Percentiles rank a stretch among this genome's conserved stretches.
phyloP scores from a whole-genome alignment of 805 yeast species.

The Metschnikowia henanensis region DNA sequence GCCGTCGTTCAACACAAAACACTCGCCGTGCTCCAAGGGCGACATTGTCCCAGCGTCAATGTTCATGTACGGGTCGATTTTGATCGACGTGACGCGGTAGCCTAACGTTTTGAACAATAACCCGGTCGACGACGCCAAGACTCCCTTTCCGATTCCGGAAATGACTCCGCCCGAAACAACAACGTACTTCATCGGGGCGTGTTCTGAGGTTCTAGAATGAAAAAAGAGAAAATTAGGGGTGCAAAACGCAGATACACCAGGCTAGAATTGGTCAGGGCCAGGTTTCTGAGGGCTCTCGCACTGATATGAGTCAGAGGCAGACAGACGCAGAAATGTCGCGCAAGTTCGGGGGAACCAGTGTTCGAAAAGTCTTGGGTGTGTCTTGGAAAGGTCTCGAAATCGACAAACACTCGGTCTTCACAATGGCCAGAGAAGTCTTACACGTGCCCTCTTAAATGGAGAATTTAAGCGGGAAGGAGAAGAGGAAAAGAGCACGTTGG shows the following conservation, averaged over 20 bases:
- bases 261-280: no score
- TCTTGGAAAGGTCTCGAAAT: no score
- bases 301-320: neutral
- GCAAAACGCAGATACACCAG: no score
- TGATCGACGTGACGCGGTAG: conserved; percentile 92
- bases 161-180: conserved; percentile 99
- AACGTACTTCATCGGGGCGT: conserved; percentile 83
- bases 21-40: conserved; percentile 98
- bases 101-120: conserved; percentile 92
- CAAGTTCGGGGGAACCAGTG: no score
- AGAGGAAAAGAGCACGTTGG: conserved; percentile 12
- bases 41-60: conserved; percentile 99
- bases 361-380: no score
- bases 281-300: no score
- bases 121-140: conserved; percentile 96
- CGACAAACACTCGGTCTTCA: neutral
- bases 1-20: conserved; percentile 96
- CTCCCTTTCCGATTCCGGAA: conserved; percentile 99
- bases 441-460: conserved; percentile 43
- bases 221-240: no score
- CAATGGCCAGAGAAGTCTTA: conserved; percentile 6
- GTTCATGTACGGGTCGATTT: conserved; percentile 98
- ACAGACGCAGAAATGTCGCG: no score
- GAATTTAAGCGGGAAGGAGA: conserved; percentile 47
- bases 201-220: neutral